phyloP scores from a whole-genome alignment of 345 rosid species.

The Pugionium dolabratum region DNA sequence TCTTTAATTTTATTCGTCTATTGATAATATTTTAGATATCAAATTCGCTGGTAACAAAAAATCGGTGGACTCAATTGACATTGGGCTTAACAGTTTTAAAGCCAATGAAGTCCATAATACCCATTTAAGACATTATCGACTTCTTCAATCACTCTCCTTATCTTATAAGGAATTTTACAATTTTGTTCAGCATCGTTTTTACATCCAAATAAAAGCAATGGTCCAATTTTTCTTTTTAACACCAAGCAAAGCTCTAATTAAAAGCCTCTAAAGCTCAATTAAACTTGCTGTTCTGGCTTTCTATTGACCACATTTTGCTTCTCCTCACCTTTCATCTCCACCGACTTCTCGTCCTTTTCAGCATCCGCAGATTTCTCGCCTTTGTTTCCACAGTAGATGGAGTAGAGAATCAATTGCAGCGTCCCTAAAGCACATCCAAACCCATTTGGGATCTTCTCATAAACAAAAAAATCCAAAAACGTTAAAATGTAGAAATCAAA shows the following conservation, averaged over 20 bases:
- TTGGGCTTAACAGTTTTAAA: neutral
- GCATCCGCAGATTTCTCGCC: slow-evolving; percentile 34
- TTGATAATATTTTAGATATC: neutral
- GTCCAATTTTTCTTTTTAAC: neutral
- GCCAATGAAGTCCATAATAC: neutral
- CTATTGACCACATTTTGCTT: slow-evolving; percentile 40
- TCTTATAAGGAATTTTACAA: slow-evolving; percentile 8
- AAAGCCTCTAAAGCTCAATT: slow-evolving; percentile 13
- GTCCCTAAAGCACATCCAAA: slow-evolving; percentile 81
- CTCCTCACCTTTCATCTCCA: slow-evolving; percentile 47
- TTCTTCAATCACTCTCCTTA: slow-evolving; percentile 11
- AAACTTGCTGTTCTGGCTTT: slow-evolving; percentile 44
- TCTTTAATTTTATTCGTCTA: neutral
- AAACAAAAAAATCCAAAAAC: neutral
- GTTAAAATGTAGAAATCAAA: neutral
- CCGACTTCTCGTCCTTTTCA: slow-evolving; percentile 31
- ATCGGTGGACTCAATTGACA: neutral
- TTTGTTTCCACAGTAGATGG: slow-evolving; percentile 66
- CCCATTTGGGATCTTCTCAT: slow-evolving; percentile 82
- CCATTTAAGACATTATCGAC: neutral
- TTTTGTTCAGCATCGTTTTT: slow-evolving; percentile 21
- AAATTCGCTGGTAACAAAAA: neutral
- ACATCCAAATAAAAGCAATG: slow-evolving; percentile 18
- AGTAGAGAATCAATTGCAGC: slow-evolving; percentile 71
- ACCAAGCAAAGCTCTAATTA: slow-evolving; percentile 22